These are phyloP conservation scores for Neopestalotiopsis sp. DNA, from an alignment of 2,329 filamentous ascomycete genomes.

Conservation along the genomic window DNA sequence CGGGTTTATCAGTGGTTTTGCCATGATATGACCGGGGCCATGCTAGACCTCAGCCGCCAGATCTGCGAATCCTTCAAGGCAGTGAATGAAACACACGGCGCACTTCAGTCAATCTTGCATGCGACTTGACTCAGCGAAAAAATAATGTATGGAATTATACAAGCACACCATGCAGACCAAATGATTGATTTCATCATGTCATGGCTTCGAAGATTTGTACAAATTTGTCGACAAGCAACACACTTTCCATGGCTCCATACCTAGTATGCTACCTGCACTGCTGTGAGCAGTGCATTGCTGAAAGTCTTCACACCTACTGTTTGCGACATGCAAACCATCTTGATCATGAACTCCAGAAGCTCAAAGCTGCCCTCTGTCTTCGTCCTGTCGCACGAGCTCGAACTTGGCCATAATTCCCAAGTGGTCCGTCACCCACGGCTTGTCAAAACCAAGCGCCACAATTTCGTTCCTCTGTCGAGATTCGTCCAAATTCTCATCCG, in stretches of 20 bases:
- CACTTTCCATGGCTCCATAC: background rate
- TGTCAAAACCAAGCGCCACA: conserved; percentile 37
- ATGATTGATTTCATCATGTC: background rate
- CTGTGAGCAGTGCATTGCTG: too few relatives aligned
- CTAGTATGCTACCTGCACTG: too few relatives aligned
- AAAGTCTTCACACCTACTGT: too few relatives aligned
- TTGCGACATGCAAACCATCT: too few relatives aligned
- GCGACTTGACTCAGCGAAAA: background rate
- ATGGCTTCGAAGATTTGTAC: background rate
- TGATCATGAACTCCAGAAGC: background rate
- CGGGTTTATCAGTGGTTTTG: background rate
- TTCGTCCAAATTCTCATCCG: conserved; percentile 27
- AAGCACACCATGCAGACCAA: background rate
- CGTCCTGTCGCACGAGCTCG: conserved; percentile 3
- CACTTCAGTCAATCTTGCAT: background rate
- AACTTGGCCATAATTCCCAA: conserved; percentile 46
- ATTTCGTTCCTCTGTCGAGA: conserved; percentile 32
- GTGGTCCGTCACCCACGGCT: conserved; percentile 56
- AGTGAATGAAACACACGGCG: background rate
- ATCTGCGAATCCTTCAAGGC: conserved; percentile 1
- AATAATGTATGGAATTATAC: background rate
- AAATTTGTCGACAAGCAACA: background rate
- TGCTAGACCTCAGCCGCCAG: background rate
- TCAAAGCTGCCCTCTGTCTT: background rate
- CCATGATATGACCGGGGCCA: background rate